These are phyloP conservation scores for Fraxinus sp. DNA, from an alignment of 305 asterid genomes.

Conservation along the genomic window DNA sequence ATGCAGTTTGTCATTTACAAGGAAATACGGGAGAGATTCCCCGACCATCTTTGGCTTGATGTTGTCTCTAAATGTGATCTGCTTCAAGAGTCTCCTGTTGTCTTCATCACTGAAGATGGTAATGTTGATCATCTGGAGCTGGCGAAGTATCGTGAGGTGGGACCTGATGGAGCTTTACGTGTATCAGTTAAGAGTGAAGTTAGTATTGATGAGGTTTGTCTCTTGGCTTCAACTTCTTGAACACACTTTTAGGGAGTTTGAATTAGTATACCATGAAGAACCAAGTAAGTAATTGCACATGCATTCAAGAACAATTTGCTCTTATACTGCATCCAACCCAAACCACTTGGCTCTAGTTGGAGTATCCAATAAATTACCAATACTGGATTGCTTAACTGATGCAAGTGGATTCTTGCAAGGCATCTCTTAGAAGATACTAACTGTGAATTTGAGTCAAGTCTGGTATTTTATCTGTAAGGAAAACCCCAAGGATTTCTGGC, in stretches of 20 bases:
- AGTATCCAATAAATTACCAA: background rate
- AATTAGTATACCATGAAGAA: background rate
- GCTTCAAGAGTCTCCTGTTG: conserved; percentile 61
- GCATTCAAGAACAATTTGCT: background rate
- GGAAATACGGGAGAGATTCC: conserved; percentile 81
- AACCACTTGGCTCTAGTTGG: background rate
- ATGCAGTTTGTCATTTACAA: conserved; percentile 73
- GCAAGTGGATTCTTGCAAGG: background rate
- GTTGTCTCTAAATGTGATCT: conserved; percentile 89
- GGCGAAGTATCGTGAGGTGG: conserved; percentile 65
- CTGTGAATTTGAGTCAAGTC: background rate
- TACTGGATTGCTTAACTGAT: background rate
- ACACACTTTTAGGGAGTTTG: background rate
- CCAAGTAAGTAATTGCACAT: background rate
- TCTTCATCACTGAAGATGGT: conserved; percentile 65
- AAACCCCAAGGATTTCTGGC: background rate
- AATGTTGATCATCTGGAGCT: conserved; percentile 56
- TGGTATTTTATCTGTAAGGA: background rate
- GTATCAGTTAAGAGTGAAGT: conserved; percentile 69
- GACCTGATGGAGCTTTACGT: conserved; percentile 78
- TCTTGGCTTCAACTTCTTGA: conserved; percentile 21
- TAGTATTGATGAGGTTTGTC: conserved; percentile 67
- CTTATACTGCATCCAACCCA: background rate
- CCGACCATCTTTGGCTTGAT: conserved; percentile 87
- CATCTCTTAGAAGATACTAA: background rate